Evolutionary conservation across 208 protist species (phyloP).

Genomic region (Leishmania major): DNA sequence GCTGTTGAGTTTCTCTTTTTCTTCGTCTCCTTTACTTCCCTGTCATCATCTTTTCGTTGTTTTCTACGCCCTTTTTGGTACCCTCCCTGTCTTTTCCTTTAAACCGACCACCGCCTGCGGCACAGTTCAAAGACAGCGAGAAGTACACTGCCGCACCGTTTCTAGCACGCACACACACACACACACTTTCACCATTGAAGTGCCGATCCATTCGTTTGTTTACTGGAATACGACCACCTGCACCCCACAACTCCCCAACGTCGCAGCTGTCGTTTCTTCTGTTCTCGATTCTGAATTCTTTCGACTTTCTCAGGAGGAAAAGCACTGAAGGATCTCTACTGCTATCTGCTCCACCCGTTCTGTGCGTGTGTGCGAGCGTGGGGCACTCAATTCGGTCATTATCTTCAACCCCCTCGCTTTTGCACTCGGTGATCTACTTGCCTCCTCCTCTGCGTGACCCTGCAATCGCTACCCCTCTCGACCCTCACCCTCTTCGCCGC

Average conservation of each 20-base stretch:
- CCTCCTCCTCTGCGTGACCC: neutral
- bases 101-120: neutral
- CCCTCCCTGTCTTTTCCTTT: neutral
- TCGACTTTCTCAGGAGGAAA: neutral
- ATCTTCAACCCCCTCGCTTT: neutral
- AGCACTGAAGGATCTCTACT: neutral
- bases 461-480: neutral
- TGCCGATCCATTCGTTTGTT: neutral
- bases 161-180: neutral
- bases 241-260: neutral
- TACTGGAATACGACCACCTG: neutral
- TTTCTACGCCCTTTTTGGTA: neutral
- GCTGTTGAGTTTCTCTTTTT: neutral
- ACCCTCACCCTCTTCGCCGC: neutral
- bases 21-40: neutral
- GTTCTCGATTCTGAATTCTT: neutral
- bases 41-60: neutral
- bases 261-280: neutral
- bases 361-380: neutral
- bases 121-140: neutral
- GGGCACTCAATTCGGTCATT: neutral
- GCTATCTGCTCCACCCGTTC: neutral
- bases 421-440: neutral
- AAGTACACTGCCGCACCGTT: neutral
- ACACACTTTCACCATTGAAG: neutral